Percentiles rank a stretch among this genome's conserved stretches.
Conservation (phyloP, 495 filamentous ascomycete species). For the Aspergillus hancockii region DNA sequence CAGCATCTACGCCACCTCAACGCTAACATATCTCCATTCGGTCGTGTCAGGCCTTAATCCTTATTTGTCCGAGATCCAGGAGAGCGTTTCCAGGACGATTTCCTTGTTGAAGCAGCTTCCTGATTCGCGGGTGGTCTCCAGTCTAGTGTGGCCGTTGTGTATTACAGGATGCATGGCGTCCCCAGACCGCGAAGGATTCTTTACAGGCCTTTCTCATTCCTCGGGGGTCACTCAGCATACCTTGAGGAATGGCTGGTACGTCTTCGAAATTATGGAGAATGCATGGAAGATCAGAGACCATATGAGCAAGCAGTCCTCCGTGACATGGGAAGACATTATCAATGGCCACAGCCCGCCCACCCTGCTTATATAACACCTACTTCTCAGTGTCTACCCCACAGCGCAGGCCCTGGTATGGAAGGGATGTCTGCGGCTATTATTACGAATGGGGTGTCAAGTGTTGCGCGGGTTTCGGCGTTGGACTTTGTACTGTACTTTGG, state of each 20-base stretch:
- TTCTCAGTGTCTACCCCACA: no score
- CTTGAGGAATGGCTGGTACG: neutral
- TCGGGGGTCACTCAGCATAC: neutral
- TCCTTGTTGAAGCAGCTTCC: neutral
- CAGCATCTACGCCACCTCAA: neutral
- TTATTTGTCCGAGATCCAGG: neutral
- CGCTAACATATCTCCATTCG: neutral
- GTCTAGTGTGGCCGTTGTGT: neutral
- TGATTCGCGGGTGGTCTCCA: neutral
- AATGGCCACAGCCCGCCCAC: neutral
- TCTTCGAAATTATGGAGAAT: neutral
- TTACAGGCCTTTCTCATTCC: neutral
- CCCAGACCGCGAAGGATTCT: neutral
- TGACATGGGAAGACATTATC: neutral
- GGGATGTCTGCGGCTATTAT: no score
- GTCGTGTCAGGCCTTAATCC: neutral
- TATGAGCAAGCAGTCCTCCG: neutral
- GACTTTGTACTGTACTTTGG: no score
- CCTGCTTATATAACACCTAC: neutral
- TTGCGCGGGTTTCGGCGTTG: no score
- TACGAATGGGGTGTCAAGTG: no score
- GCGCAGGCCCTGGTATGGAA: no score
- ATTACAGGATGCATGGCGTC: neutral
- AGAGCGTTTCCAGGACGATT: neutral
- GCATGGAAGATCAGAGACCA: neutral